Evolutionary conservation across 176 grass and related monocot genomes (phyloP).

Genomic region (Bothriochloa decipiens): DNA sequence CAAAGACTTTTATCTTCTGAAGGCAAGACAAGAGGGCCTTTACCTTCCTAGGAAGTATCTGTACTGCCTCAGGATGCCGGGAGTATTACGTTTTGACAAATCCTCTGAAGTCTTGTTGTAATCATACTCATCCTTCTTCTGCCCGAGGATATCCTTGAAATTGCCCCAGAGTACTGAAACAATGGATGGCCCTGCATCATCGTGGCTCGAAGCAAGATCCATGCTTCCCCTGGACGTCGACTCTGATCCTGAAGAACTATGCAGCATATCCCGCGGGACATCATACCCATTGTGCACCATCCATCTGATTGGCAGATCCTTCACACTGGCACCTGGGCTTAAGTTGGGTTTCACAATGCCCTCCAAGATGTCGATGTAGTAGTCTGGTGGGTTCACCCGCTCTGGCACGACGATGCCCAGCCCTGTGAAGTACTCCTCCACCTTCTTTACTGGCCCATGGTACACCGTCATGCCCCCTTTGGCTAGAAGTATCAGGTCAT

Average conservation of each 20-base stretch:
- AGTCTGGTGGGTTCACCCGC: constrained; percentile 89
- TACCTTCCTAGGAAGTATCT: constrained; percentile 93
- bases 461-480: constrained; percentile 92
- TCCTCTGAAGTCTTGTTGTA: constrained; percentile 65
- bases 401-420: constrained; percentile 82
- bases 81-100: constrained; percentile 64
- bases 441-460: constrained; percentile 82
- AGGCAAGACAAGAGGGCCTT: not conserved
- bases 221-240: constrained; percentile 36
- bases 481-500: constrained; percentile 85
- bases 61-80: constrained; percentile 75
- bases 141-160: constrained; percentile 57
- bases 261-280: constrained; percentile 84
- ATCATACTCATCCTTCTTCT: constrained; percentile 70
- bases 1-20: not conserved
- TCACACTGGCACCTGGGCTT: constrained; percentile 46
- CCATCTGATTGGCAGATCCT: constrained; percentile 83
- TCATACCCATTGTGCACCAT: constrained; percentile 89
- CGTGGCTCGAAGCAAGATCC: not conserved
- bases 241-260: constrained; percentile 43
- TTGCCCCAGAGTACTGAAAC: constrained; percentile 53
- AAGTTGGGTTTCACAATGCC: constrained; percentile 71
- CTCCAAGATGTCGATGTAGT: constrained; percentile 95
- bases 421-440: constrained; percentile 86
- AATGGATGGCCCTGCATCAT: constrained; percentile 38